phyloP scores from a whole-genome alignment of 2,329 filamentous ascomycete species.

The Tolypocladium guangdongense region DNA sequence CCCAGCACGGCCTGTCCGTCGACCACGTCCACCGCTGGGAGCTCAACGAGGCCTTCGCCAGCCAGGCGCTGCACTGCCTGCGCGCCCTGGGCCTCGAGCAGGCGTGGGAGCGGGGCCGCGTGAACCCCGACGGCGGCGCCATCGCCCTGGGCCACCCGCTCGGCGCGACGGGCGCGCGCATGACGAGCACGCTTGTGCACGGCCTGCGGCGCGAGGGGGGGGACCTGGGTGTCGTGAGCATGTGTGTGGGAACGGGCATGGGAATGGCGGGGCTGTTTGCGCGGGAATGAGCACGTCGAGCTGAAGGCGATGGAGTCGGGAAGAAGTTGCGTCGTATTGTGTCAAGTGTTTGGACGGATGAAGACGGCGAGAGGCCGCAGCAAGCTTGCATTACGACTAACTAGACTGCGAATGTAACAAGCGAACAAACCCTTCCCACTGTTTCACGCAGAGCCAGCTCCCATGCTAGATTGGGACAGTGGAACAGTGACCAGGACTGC shows the following conservation, averaged over 20 bases:
- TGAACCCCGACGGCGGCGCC: constrained; percentile 88
- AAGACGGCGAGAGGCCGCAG: neutral
- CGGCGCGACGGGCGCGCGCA: constrained; percentile 75
- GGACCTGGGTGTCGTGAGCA: constrained; percentile 76
- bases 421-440: neutral
- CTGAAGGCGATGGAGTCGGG: neutral
- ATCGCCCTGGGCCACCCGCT: constrained; percentile 91
- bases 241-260: constrained; percentile 83
- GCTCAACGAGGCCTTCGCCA: constrained; percentile 76
- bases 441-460: neutral
- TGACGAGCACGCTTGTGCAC: constrained; percentile 59
- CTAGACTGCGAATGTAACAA: neutral
- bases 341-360: neutral
- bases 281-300: constrained; percentile 34
- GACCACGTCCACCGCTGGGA: constrained; percentile 79
- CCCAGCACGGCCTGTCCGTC: constrained; percentile 51
- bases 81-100: constrained; percentile 56
- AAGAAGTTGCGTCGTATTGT: neutral
- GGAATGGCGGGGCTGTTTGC: constrained; percentile 61
- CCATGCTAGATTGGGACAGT: no score
- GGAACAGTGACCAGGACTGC: neutral
- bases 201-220: constrained; percentile 59
- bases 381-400: neutral
- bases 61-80: constrained; percentile 59
- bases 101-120: constrained; percentile 51